Evolutionary conservation across 257 asterid genomes (phyloP).

Genomic region (Fraxinus excelsior): DNA sequence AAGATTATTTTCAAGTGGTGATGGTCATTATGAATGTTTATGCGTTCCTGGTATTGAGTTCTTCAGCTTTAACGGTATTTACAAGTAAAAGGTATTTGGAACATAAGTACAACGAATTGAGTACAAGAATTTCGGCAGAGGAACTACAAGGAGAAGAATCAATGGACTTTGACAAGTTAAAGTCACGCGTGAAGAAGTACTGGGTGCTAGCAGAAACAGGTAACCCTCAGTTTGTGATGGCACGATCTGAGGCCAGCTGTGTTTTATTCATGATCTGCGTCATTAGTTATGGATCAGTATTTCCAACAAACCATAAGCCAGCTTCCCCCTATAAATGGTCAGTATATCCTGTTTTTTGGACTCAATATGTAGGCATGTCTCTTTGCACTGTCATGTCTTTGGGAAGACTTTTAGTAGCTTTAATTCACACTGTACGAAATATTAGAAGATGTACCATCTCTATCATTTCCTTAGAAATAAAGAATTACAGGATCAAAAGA

Average conservation of each 20-base stretch:
- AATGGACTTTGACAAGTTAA: constrained; percentile 1
- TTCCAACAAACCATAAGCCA: too few relatives aligned
- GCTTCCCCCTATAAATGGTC: not conserved
- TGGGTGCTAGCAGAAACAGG: constrained; percentile 27
- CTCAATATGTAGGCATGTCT: not conserved
- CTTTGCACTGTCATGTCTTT: not conserved
- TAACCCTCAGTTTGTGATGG: not conserved
- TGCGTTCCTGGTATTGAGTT: not conserved
- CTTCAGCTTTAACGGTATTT: constrained; percentile 17
- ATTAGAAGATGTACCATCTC: too few relatives aligned
- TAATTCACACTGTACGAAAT: too few relatives aligned
- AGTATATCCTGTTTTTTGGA: not conserved
- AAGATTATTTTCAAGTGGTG: not conserved
- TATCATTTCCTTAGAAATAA: not conserved
- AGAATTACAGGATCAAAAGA: not conserved
- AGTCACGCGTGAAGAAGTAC: not conserved
- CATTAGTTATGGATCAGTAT: too few relatives aligned
- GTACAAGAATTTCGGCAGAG: not conserved
- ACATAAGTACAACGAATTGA: constrained; percentile 1
- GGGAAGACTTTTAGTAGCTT: not conserved
- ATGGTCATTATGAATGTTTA: not conserved
- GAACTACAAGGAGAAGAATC: not conserved
- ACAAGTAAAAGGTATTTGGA: constrained; percentile 16
- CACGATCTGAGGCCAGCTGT: not conserved
- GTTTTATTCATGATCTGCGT: not conserved